Evolutionary conservation across 352 stramenopile species (phyloP), one percentile per base, ranked within the genome.

Genomic region (Phytophthora pisi): DNA sequence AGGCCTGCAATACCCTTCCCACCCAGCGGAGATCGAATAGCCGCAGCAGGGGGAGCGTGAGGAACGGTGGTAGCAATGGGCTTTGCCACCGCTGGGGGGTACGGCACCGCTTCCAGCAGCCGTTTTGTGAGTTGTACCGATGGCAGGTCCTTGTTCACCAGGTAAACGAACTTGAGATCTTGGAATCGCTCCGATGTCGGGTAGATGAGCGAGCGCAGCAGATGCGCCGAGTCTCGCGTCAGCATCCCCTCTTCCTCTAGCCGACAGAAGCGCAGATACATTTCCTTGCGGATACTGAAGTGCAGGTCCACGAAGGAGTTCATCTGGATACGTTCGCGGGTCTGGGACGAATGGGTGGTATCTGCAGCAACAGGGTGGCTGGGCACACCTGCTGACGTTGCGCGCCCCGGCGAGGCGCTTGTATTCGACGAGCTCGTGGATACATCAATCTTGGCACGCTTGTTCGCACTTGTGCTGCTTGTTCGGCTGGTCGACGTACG

Each of bases 111-210:
- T 73, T 93, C 86, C 45, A 93, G 70, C 53, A 95, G 67, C 18
- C 86, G 84, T 68, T 89, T 89, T 28, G 88, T 92, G 49, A 95
- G 84, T 52, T 91, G 83, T 15, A 84, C 78, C 16, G 84, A 82
- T 57, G 86, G 77, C 43, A 90, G 63, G 45, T 94, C 84, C 56
- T 93, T 93, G 67, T 95, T 95, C n/a, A 95, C 86, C 15, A 94
- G 65, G 70, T 95, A 95, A 20, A 95, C 88, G 51, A 95, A 95
- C 57, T 93, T 93, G 64, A 95, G 81, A 65, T 95, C 88, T 77
- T 93, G 85, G 46, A 95, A 95, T 49, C 77, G 69, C 50, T 93
- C 79, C 10, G 88, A 93, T 31, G 88, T 93, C 64, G 88, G 88
- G 56, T 93, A 92, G 61, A 93, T 94, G 50, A 93, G 78, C 50